These are phyloP conservation scores for Penicillium capsulatum DNA, from an alignment of 2,329 filamentous ascomycete genomes.

Conservation along the genomic window DNA sequence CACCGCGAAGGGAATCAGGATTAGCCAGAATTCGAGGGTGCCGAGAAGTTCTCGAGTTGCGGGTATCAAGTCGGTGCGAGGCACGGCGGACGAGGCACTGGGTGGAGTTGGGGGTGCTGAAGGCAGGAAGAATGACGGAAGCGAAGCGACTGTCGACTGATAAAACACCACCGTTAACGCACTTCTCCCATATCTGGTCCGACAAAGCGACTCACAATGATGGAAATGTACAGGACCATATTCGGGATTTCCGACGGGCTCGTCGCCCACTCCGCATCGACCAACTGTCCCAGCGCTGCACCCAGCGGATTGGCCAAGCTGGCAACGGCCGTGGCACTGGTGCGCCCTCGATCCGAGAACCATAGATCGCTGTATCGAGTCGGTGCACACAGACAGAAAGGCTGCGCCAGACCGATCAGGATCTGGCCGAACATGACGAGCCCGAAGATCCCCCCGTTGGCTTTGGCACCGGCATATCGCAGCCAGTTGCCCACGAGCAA, in stretches of 20 bases:
- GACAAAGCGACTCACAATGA: conserved; percentile 76
- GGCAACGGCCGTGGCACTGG: conserved; percentile 79
- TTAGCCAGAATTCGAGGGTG: conserved; percentile 71
- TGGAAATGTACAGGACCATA: conserved; percentile 78
- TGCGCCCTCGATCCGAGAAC: conserved; percentile 81
- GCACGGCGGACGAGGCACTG: conserved; percentile 60
- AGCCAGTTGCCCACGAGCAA: conserved; percentile 87
- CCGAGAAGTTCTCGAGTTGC: conserved; percentile 53
- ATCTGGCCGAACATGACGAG: conserved; percentile 89
- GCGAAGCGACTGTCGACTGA: conserved; percentile 59
- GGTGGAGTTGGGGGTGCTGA: conserved; percentile 71
- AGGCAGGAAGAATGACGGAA: conserved; percentile 81
- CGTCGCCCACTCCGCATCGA: conserved; percentile 72
- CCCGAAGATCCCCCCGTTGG: conserved; percentile 61
- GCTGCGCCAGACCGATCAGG: conserved; percentile 81
- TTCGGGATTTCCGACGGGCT: conserved; percentile 63
- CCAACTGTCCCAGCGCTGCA: conserved; percentile 79
- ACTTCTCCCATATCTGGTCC: no score
- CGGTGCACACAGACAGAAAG: conserved; percentile 84
- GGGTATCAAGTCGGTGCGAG: conserved; percentile 50
- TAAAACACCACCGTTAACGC: no score
- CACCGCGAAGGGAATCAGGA: conserved; percentile 73
- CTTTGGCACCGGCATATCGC: conserved; percentile 67
- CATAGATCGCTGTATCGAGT: conserved; percentile 90
- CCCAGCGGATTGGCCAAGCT: conserved; percentile 87